These are phyloP conservation scores for Candida sanyaensis DNA, from an alignment of 1,139 yeast genomes.

Conservation along the genomic window DNA sequence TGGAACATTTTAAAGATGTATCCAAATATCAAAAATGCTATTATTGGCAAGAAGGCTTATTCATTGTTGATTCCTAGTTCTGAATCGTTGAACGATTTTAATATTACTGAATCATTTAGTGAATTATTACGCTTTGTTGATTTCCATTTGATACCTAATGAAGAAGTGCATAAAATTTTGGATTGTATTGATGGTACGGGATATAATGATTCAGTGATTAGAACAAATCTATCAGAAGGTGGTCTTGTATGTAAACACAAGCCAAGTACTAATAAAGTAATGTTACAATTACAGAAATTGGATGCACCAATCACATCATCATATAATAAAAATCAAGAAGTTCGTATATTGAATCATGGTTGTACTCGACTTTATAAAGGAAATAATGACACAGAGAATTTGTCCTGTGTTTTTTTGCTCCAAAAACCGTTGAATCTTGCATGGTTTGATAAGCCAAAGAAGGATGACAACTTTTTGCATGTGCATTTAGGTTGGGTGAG, in stretches of 20 bases:
- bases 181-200: conserved; percentile 27
- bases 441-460: conserved; percentile 55
- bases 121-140: conserved; percentile 58
- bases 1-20: conserved; percentile 45
- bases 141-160: conserved; percentile 69
- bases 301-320: conserved; percentile 16
- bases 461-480: conserved; percentile 44
- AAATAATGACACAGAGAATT: conserved; percentile 17
- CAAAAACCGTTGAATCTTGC: conserved; percentile 58
- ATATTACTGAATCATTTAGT: conserved; percentile 46
- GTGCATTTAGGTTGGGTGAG: conserved; percentile 67
- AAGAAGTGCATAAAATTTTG: conserved; percentile 37
- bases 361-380: conserved; percentile 48
- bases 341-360: conserved; percentile 66
- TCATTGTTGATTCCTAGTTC: conserved; percentile 78
- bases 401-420: conserved; percentile 65
- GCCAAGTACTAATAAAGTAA: conserved; percentile 40
- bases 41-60: conserved; percentile 31
- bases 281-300: conserved; percentile 27
- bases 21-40: conserved; percentile 29
- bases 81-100: conserved; percentile 54
- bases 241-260: conserved; percentile 44
- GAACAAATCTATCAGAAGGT: conserved; percentile 40
- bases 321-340: conserved; percentile 63
- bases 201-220: conserved; percentile 13